Evolutionary conservation across 257 asterid species (phyloP).

Genomic region (Nicotiana tomentosiformis): DNA sequence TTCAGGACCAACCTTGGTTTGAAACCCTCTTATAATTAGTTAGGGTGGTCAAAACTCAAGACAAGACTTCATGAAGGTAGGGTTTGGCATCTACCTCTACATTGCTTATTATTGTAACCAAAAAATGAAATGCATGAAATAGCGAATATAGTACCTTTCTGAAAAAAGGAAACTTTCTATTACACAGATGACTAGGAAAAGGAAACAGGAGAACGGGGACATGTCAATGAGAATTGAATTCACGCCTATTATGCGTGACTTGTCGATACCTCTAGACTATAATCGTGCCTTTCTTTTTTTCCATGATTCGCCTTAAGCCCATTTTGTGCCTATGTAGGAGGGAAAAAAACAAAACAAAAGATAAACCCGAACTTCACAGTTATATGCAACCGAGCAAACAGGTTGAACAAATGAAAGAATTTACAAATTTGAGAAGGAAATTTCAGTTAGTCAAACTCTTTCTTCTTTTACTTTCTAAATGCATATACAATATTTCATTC

Average conservation of each 20-base stretch:
- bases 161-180: too few species aligned
- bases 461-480: background rate
- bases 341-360: background rate
- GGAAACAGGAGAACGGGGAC: too few species aligned
- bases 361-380: background rate
- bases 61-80: background rate
- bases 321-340: background rate
- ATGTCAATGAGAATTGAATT: too few species aligned
- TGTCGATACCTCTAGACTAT: too few species aligned
- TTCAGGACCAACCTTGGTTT: background rate
- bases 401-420: constrained; percentile 6
- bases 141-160: too few species aligned
- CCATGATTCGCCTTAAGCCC: background rate
- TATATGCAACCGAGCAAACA: background rate
- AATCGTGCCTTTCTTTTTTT: background rate
- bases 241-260: too few species aligned
- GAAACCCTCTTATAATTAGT: background rate
- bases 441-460: background rate
- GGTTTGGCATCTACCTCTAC: too few species aligned
- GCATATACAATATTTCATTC: constrained; percentile 61
- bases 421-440: background rate
- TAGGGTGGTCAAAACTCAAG: background rate
- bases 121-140: too few species aligned
- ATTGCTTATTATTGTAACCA: too few species aligned
- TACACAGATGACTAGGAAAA: too few species aligned